A percentile compares a stretch with the other conserved stretches of the same genome.
phyloP scores from a whole-genome alignment of 1,284 basidiomycete genomes.

The Ceratobasidium sp. region DNA sequence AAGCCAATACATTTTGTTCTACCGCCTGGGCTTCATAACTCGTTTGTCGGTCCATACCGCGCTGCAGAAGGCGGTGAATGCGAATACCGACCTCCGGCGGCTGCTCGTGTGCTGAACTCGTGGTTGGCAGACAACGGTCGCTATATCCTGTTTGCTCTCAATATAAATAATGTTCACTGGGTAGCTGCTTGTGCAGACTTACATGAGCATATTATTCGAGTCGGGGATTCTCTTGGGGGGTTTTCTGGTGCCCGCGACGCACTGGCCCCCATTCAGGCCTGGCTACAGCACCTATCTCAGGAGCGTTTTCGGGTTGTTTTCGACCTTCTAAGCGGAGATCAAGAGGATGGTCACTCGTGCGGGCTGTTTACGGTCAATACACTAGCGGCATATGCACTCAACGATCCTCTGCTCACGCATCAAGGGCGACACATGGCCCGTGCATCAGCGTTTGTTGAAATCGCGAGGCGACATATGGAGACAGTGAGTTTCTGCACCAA shows the following conservation, averaged over 20 bases:
- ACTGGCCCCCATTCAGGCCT: not conserved
- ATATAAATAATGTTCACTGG: conserved; percentile 4
- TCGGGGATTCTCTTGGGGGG: not conserved
- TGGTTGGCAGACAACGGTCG: not conserved
- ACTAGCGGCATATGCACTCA: not conserved
- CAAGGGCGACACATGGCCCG: not conserved
- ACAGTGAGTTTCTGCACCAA: not conserved
- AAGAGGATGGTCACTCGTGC: not conserved
- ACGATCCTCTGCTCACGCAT: not conserved
- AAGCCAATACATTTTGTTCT: not conserved
- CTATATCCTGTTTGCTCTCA: not conserved
- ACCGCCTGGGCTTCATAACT: not conserved
- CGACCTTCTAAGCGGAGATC: not conserved
- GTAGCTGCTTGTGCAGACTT: not conserved
- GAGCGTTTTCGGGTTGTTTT: not conserved
- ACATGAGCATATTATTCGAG: not conserved
- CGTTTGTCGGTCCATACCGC: not conserved
- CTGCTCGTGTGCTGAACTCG: not conserved
- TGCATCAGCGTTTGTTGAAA: conserved; percentile 1
- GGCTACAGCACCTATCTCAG: not conserved
- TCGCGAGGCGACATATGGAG: not conserved
- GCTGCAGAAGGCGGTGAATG: not conserved
- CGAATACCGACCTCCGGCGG: not conserved
- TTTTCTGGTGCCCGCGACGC: not conserved
- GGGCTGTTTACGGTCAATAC: not conserved